Base-by-base conservation (phyloP, 805 yeast genomes). In the Alloascoidea hylecoeti region DNA sequence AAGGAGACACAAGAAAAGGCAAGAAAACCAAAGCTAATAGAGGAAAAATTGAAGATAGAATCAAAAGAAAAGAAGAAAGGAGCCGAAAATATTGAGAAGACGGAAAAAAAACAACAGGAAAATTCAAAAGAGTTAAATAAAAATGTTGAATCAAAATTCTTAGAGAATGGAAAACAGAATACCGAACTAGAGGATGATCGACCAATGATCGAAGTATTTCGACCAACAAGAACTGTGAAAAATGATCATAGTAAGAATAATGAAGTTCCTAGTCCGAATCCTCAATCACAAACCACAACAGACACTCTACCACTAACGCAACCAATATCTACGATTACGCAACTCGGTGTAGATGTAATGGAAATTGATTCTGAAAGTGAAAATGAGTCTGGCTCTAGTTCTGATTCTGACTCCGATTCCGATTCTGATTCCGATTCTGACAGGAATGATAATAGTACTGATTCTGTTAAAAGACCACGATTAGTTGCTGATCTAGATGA, bases 41-140 rank as follows among this genome's bases (percentile, higher is more conserved):
- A 23, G 30, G 30, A 23, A 23, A 23, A n/a, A n/a, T n/a, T 23
- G n/a, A n/a, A 23, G 30, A 23, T 9, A n/a, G 30, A 23, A n/a
- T 9, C 13, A 23, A 23, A 23, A 23, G 30, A 23, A 23, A 23
- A n/a, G 30, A n/a, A 23, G 30, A 23, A 23, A 23, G n/a, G n/a
- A n/a, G 30, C 9, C 13, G 30, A 9, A 23, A 23, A n/a, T 9
- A 23, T 23, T 9, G 30, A 23, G 30, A 23, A n/a, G n/a, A 9
- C n/a, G n/a, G 30, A 23, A n/a, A 23, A 23, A n/a, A n/a, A 9
- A 23, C 9, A n/a, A n/a, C n/a, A 9, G 30, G 30, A 23, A 23
- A 23, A n/a, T 9, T 23, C n/a, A 23, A n/a, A 23, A 23, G n/a
- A 23, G 30, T 23, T n/a, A 23, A 23, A n/a, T 9, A 23, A 23